These are phyloP conservation scores for Ophiostoma triangulosporum DNA, from an alignment of 2,329 filamentous ascomycete species.

Conservation along the genomic window DNA sequence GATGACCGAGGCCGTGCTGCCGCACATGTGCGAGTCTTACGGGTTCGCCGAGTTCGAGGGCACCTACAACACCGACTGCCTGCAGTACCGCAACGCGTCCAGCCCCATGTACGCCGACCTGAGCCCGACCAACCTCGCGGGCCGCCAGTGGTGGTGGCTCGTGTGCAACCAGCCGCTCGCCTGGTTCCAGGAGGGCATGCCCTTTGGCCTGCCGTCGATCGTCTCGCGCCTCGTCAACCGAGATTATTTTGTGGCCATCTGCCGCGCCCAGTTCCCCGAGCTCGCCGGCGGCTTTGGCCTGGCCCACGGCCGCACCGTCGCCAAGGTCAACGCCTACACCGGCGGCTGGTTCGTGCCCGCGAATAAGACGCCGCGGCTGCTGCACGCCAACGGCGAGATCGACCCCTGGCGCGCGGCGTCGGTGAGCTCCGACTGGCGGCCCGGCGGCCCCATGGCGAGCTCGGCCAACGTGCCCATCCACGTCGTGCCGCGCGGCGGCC, in stretches of 20 bases:
- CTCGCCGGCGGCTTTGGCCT: constrained; percentile 22
- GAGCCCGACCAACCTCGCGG: constrained; percentile 25
- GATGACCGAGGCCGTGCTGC: constrained; percentile 28
- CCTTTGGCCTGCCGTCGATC: constrained; percentile 26
- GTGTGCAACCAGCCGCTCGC: constrained; percentile 36
- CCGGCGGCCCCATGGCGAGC: constrained; percentile 25
- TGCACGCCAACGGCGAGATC: constrained; percentile 27
- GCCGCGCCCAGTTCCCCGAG: constrained; percentile 33
- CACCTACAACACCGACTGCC: constrained; percentile 32
- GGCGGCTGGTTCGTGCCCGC: constrained; percentile 24
- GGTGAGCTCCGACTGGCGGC: constrained; percentile 24
- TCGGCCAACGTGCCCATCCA: constrained; percentile 20
- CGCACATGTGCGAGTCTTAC: constrained; percentile 28
- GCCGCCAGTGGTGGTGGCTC: constrained; percentile 43
- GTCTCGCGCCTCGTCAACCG: constrained; percentile 25
- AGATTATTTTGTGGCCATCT: constrained; percentile 27
- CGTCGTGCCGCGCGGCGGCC: constrained; percentile 23
- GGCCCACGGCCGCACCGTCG: constrained; percentile 19
- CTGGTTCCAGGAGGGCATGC: constrained; percentile 32
- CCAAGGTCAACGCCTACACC: constrained; percentile 24
- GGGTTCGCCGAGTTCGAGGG: constrained; percentile 18
- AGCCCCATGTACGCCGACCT: constrained; percentile 27
- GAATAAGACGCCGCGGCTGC: constrained; percentile 22
- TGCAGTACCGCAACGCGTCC: constrained; percentile 30
- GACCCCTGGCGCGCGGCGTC: constrained; percentile 29